Conservation (phyloP, 1,284 basidiomycete species). For the Caloboletus firmus region DNA sequence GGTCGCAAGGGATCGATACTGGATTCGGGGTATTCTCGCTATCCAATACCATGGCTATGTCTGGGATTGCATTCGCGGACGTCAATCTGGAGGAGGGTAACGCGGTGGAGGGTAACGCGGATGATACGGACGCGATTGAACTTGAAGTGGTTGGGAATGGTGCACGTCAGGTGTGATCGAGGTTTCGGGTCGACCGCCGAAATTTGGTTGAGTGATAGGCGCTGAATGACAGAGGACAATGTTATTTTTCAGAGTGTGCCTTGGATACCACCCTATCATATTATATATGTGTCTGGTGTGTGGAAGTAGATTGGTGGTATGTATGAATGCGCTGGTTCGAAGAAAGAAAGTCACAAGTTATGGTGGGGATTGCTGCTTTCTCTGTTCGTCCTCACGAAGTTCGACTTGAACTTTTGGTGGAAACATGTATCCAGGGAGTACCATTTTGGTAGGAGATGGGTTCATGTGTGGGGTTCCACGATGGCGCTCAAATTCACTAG, state of each 20-base stretch:
- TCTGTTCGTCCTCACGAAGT: too few relatives aligned
- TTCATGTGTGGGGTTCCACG: too few relatives aligned
- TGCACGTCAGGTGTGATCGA: neutral
- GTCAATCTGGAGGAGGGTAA: neutral
- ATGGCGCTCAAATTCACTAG: too few relatives aligned
- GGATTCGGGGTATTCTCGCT: slow-evolving; percentile 10
- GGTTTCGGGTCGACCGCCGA: neutral
- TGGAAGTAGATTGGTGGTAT: too few relatives aligned
- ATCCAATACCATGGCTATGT: too few relatives aligned
- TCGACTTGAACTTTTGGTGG: too few relatives aligned
- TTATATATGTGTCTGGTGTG: too few relatives aligned
- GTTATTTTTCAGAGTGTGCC: neutral
- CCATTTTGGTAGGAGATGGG: too few relatives aligned
- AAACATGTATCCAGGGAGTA: too few relatives aligned
- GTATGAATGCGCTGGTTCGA: neutral
- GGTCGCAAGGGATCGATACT: slow-evolving; percentile 6
- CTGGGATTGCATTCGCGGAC: neutral
- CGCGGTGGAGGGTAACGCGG: neutral
- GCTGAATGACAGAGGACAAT: too few relatives aligned
- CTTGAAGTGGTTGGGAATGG: neutral
- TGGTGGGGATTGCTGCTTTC: neutral
- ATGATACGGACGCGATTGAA: neutral
- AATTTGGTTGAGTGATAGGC: too few relatives aligned
- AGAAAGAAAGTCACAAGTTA: neutral
- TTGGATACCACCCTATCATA: too few relatives aligned